Evolutionary conservation across 768 basidiomycete genomes (phyloP).

Genomic region (Rhodosporidiobolus odoratus): DNA sequence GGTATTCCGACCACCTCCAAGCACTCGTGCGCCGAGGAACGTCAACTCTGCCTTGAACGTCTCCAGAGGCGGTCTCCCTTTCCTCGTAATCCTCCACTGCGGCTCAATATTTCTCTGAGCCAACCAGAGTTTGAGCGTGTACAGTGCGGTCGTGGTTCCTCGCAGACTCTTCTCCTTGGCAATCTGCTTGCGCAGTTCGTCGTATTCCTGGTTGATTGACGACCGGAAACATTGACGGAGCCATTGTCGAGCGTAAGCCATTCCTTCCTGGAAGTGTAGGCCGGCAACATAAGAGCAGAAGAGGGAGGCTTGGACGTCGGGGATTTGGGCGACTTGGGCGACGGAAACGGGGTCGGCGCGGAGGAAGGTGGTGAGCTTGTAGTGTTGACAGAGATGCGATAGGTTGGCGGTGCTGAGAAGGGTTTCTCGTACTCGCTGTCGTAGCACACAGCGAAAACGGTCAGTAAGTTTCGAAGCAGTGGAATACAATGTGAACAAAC

Average conservation of each 20-base stretch:
- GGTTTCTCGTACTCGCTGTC: not conserved
- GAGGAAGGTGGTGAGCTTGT: not conserved
- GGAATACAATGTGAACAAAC: not conserved
- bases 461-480: too few relatives aligned
- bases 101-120: not conserved
- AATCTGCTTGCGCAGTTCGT: not conserved
- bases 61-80: not conserved
- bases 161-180: not conserved
- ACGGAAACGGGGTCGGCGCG: not conserved
- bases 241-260: not conserved
- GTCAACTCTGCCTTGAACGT: conserved; percentile 16
- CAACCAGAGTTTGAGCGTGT: not conserved
- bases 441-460: not conserved
- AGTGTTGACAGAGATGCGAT: not conserved
- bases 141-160: not conserved
- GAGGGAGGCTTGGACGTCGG: not conserved
- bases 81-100: conserved; percentile 2
- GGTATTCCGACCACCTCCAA: not conserved
- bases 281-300: conserved; percentile 19
- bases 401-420: not conserved
- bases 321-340: not conserved
- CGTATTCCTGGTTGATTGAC: not conserved
- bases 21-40: not conserved
- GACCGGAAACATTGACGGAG: conserved; percentile 16
- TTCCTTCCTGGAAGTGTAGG: conserved; percentile 11